Evolutionary conservation across 352 stramenopile genomes (phyloP).

Genomic region (Globisporangium paddicum): DNA sequence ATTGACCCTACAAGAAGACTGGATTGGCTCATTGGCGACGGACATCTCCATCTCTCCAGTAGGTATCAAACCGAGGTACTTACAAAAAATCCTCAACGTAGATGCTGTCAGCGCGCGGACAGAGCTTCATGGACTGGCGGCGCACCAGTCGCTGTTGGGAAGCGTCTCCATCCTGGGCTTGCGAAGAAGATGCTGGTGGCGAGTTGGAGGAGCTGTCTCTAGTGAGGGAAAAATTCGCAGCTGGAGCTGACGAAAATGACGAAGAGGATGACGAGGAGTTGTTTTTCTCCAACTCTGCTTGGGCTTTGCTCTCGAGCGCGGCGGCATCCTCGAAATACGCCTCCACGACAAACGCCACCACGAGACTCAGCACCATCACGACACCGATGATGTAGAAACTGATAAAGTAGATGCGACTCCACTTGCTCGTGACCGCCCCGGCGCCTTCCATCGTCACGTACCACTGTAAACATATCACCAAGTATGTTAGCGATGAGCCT

Average conservation of each 20-base stretch:
- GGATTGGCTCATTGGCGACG: not conserved
- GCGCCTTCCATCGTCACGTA: conserved; percentile 66
- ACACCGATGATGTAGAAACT: conserved; percentile 69
- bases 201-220: not conserved
- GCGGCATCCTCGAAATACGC: conserved; percentile 40
- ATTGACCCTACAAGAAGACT: not conserved
- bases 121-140: conserved; percentile 18
- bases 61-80: not conserved
- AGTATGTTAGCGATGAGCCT: not conserved
- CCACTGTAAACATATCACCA: conserved; percentile 27
- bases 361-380: conserved; percentile 66
- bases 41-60: not conserved
- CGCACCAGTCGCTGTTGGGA: conserved; percentile 16
- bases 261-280: not conserved
- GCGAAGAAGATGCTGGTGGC: not conserved
- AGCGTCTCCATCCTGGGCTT: not conserved
- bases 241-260: not conserved
- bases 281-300: not conserved
- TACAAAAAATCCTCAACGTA: conserved; percentile 42
- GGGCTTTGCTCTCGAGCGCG: conserved; percentile 6
- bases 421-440: conserved; percentile 43
- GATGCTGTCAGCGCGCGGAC: conserved; percentile 33
- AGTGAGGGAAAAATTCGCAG: not conserved
- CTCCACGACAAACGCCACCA: conserved; percentile 65
- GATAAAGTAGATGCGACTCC: conserved; percentile 65